Base-by-base conservation (phyloP, 2,329 filamentous ascomycete genomes). In the Falciphora oryzae region DNA sequence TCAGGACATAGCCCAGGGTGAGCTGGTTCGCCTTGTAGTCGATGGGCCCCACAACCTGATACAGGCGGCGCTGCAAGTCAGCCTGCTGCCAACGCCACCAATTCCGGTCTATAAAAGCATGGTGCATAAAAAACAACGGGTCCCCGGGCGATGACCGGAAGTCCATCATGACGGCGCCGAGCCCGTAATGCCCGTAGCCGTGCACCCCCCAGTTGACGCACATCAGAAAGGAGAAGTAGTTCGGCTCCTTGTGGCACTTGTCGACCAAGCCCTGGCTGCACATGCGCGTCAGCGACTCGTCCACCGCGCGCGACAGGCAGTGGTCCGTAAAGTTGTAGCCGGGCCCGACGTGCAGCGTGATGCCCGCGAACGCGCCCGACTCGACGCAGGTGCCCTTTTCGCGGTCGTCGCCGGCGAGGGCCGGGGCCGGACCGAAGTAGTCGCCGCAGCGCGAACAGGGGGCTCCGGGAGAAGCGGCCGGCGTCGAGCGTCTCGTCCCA, bases 401-500 rank as follows among this genome's bases (percentile, higher is more conserved):
- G n/a, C n/a, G 70, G 38, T 68, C 70, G 27, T 73, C 65, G 1
- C 68, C 66, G 10, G 71, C 72, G 66, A 70, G 70, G 16, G 62
- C 59, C 1, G 73, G 70, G 4, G 72, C 70, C 8, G 69, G 59
- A 28, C 74, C 74, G 59, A 75, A 74, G 65, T 70, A 73, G 5
- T 63, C 64, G 27, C 71, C 67, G 32, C 8, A 2, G 27, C n/a
- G 68, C 72, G 69, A 75, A 76, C 18, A 76, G 25, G 44, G 71
- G 70, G 1, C 73, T 71, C 16, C 67, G 59, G 31, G 69, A 68
- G 63, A 76, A 76, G 64, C 72, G 68, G 61, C 74, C 74, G 5
- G 73, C 68, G 63, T 76, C 68, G 7, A 73, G 70, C 31, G 74
- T 74, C 74, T 77, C 76, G 67, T 78, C 75, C 76, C 76, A 78